These are phyloP conservation scores for Holtermannia corniformis DNA, from an alignment of 768 basidiomycete genomes.

Conservation along the genomic window DNA sequence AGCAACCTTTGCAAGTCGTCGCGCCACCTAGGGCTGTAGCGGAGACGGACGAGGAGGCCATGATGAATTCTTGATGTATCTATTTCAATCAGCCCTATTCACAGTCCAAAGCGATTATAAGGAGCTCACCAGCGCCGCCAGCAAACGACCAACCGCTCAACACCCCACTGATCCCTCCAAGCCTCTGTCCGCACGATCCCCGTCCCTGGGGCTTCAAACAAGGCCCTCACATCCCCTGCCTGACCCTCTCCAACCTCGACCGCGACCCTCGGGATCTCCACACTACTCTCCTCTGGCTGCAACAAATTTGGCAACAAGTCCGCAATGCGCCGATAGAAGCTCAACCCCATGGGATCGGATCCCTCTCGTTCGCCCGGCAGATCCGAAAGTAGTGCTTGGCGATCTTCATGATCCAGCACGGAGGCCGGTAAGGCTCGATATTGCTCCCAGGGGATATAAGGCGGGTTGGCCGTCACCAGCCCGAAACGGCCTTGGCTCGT, in stretches of 20 bases:
- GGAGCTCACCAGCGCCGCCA: slow-evolving; percentile 6
- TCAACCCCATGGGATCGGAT: slow-evolving; percentile 49
- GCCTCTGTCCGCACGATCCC: slow-evolving; percentile 51
- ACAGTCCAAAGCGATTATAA: neutral
- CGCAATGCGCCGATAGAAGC: slow-evolving; percentile 66
- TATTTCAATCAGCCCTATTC: no score
- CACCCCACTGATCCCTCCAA: slow-evolving; percentile 74
- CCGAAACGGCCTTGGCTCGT: neutral
- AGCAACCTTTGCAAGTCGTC: no score
- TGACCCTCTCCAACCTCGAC: slow-evolving; percentile 74
- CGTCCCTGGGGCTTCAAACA: slow-evolving; percentile 45
- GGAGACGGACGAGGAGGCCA: neutral
- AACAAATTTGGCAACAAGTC: slow-evolving; percentile 52
- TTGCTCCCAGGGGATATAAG: slow-evolving; percentile 62
- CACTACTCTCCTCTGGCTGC: neutral
- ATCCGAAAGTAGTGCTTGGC: slow-evolving; percentile 70
- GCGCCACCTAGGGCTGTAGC: no score
- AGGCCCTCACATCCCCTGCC: slow-evolving; percentile 52
- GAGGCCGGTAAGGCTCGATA: slow-evolving; percentile 57
- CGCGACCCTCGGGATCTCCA: slow-evolving; percentile 46
- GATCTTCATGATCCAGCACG: slow-evolving; percentile 72
- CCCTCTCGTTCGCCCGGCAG: no score
- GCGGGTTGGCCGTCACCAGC: slow-evolving; percentile 35
- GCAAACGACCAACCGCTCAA: slow-evolving; percentile 55
- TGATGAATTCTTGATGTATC: neutral